These are phyloP conservation scores for Colletotrichum graminicola DNA, from an alignment of 2,329 filamentous ascomycete genomes.

Conservation along the genomic window DNA sequence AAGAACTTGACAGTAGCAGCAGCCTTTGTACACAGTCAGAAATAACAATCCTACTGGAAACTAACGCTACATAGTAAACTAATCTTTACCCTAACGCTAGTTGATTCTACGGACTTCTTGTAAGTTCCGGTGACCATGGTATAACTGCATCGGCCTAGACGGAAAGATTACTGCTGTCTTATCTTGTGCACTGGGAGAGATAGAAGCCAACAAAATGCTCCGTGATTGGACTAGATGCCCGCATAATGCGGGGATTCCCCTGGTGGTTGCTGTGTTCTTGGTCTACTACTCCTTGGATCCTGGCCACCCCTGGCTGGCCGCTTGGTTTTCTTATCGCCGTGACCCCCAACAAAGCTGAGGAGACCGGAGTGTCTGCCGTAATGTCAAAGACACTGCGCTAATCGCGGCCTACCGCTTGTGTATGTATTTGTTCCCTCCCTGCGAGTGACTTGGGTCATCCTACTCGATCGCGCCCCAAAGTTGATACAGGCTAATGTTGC, in stretches of 20 bases:
- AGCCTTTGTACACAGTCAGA: no score
- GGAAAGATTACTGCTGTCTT: neutral
- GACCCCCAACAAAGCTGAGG: conserved; percentile 1
- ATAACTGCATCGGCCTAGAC: neutral
- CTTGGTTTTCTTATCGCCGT: conserved; percentile 24
- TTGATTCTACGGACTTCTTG: no score
- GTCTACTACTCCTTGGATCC: conserved; percentile 9
- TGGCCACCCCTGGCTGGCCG: neutral
- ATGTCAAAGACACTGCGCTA: neutral
- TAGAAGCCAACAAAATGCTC: conserved; percentile 3
- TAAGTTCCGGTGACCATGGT: neutral
- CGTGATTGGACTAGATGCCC: conserved; percentile 18
- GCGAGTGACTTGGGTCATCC: neutral
- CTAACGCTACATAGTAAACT: no score
- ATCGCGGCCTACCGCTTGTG: neutral
- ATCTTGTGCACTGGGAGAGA: conserved; percentile 24
- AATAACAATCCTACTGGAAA: no score
- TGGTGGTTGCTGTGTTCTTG: conserved; percentile 8
- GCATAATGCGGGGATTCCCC: conserved; percentile 32
- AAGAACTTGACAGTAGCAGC: no score
- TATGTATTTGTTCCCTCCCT: no score
- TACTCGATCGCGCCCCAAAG: neutral
- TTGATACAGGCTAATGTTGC: neutral
- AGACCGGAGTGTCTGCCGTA: conserved; percentile 4
- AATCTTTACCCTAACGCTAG: no score